Evolutionary conservation across 75 land plant species (phyloP).

Genomic region (Ceratopteris richardii): DNA sequence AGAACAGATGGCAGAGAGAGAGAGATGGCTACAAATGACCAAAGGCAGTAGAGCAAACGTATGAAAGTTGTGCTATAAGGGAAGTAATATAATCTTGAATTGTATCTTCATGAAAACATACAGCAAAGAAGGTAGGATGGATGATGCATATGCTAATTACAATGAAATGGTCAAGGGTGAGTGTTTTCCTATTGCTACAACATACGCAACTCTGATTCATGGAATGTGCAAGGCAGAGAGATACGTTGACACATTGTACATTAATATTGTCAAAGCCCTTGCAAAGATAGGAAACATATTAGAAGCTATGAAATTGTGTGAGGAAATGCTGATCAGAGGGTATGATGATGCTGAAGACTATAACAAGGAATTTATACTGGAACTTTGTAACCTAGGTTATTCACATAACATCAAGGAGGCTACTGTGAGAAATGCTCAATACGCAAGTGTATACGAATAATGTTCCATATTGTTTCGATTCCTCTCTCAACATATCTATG

Average conservation of each 20-base stretch:
- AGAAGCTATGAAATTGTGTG: conserved; percentile 46
- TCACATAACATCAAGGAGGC: conserved; percentile 21
- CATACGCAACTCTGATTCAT: conserved; percentile 38
- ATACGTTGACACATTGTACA: conserved; percentile 28
- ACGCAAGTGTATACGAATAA: too few species aligned
- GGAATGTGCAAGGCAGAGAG: conserved; percentile 42
- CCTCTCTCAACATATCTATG: too few species aligned
- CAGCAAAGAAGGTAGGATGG: conserved; percentile 3
- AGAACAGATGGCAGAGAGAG: too few species aligned
- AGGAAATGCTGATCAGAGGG: conserved; percentile 19
- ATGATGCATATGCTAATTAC: conserved; percentile 1
- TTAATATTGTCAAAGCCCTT: conserved; percentile 48
- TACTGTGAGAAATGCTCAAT: too few species aligned
- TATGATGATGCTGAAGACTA: conserved; percentile 14
- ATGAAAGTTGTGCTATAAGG: too few species aligned
- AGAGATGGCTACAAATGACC: too few species aligned
- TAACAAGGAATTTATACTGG: conserved; percentile 27
- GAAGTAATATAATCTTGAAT: neutral
- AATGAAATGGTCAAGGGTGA: conserved; percentile 34
- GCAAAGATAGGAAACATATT: conserved; percentile 24
- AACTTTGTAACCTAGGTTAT: conserved; percentile 26
- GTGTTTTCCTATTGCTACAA: conserved; percentile 27
- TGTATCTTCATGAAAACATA: neutral
- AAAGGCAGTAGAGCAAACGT: too few species aligned
- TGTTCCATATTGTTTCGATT: too few species aligned